Conservation (phyloP, 352 stramenopile species). For the Saprolegnia diclina region DNA sequence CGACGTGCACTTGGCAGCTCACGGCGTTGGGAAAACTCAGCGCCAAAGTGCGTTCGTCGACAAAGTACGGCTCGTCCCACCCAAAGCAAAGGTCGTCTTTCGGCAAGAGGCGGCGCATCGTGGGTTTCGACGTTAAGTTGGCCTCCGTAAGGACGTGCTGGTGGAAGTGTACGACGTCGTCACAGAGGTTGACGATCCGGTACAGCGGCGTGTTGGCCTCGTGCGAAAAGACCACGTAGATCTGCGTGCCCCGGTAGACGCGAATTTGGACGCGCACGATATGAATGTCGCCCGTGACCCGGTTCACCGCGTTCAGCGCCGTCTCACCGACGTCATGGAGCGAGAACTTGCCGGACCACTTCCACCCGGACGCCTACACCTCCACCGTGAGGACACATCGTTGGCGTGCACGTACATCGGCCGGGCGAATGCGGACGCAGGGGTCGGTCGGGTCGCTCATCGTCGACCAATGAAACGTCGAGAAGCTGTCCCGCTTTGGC, state of each 20-base stretch:
- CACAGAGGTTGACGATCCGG: slow-evolving; percentile 70
- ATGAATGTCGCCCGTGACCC: slow-evolving; percentile 67
- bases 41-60: slow-evolving; percentile 49
- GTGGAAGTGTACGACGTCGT: slow-evolving; percentile 73
- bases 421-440: slow-evolving; percentile 52
- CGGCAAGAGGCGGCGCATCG: slow-evolving; percentile 43
- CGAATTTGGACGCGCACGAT: slow-evolving; percentile 75
- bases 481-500: slow-evolving; percentile 28
- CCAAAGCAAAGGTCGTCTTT: slow-evolving; percentile 70
- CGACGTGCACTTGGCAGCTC: slow-evolving; percentile 41
- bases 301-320: slow-evolving; percentile 80
- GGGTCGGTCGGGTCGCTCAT: slow-evolving; percentile 52
- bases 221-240: slow-evolving; percentile 72
- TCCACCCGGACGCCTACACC: slow-evolving; percentile 39
- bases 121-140: slow-evolving; percentile 41
- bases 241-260: slow-evolving; percentile 59
- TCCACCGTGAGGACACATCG: neutral
- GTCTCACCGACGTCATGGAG: slow-evolving; percentile 80
- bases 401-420: slow-evolving; percentile 6
- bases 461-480: slow-evolving; percentile 62
- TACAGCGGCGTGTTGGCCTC: slow-evolving; percentile 67
- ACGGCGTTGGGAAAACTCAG: slow-evolving; percentile 31
- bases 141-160: slow-evolving; percentile 61
- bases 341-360: slow-evolving; percentile 78
- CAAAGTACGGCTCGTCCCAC: slow-evolving; percentile 79